A percentile compares a stretch with the other conserved stretches of the same genome.
These are phyloP conservation scores for Umbilicaria muhlenbergii DNA, from an alignment of 495 filamentous ascomycete genomes.

Conservation along the genomic window DNA sequence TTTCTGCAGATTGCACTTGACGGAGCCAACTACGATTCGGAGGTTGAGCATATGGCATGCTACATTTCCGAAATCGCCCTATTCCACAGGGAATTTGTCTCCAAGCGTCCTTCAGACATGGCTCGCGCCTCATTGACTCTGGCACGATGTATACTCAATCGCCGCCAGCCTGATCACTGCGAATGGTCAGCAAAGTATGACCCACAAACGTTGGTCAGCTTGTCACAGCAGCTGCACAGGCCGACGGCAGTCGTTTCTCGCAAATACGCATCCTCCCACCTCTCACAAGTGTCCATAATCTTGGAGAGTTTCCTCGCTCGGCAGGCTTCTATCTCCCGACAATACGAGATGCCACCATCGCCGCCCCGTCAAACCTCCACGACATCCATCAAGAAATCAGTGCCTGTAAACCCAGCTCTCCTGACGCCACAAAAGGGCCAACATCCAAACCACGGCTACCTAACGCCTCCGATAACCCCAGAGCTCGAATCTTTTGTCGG, in stretches of 20 bases:
- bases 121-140: constrained; percentile 75
- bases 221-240: constrained; percentile 74
- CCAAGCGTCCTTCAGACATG: constrained; percentile 75
- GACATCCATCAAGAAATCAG: constrained; percentile 36
- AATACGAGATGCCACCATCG: constrained; percentile 42
- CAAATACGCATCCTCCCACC: constrained; percentile 74
- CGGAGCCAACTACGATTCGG: constrained; percentile 51
- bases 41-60: constrained; percentile 85
- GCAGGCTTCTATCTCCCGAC: constrained; percentile 57
- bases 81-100: constrained; percentile 93
- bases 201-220: constrained; percentile 55
- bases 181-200: constrained; percentile 78
- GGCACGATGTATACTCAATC: constrained; percentile 70
- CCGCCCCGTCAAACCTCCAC: constrained; percentile 47
- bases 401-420: constrained; percentile 34
- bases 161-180: constrained; percentile 54
- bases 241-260: constrained; percentile 73
- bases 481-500: constrained; percentile 47
- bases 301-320: constrained; percentile 76
- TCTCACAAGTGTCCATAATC: constrained; percentile 65
- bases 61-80: constrained; percentile 90
- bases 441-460: constrained; percentile 57
- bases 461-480: constrained; percentile 94
- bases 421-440: constrained; percentile 78
- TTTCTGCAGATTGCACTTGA: constrained; percentile 68